Conservation (phyloP, 2,329 filamentous ascomycete species). For the Metarhizium album region DNA sequence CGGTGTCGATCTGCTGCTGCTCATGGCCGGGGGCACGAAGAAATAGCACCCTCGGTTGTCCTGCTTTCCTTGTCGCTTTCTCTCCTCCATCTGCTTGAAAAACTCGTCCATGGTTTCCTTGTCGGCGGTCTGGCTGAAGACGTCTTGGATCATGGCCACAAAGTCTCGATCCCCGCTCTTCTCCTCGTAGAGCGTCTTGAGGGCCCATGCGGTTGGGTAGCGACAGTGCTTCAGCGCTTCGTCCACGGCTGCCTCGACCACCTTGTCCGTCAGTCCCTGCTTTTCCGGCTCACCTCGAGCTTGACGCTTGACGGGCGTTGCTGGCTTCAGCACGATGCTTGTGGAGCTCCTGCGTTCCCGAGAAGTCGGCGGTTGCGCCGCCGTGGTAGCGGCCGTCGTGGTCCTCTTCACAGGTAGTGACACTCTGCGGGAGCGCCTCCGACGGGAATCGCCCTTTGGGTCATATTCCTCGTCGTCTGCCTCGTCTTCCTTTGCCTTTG, state of each 20-base stretch:
- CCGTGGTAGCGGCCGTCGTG: conserved; percentile 1
- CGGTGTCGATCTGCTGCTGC: conserved; percentile 29
- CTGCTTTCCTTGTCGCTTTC: conserved; percentile 47
- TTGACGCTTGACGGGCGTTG: conserved; percentile 10
- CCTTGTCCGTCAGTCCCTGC: conserved; percentile 37
- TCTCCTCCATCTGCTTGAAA: conserved; percentile 35
- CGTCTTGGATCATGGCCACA: conserved; percentile 45
- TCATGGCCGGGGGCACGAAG: conserved; percentile 40
- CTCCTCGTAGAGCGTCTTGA: conserved; percentile 50
- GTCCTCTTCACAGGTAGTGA: conserved; percentile 18
- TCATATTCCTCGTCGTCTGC: conserved; percentile 34
- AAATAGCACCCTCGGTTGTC: conserved; percentile 41
- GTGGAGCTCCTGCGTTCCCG: conserved; percentile 6
- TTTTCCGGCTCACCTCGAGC: conserved; percentile 19
- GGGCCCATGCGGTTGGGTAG: conserved; percentile 52
- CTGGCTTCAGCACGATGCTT: conserved; percentile 7
- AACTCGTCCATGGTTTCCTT: conserved; percentile 41
- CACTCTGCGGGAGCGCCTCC: conserved; percentile 23
- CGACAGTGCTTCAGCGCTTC: conserved; percentile 45
- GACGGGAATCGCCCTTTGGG: conserved; percentile 24
- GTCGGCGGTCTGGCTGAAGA: conserved; percentile 48
- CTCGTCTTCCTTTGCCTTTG: conserved; percentile 19
- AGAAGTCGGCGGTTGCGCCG: not conserved
- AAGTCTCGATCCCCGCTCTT: conserved; percentile 39
- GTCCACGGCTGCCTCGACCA: conserved; percentile 47